These are phyloP conservation scores for Bullera alba DNA, from an alignment of 768 basidiomycete genomes.

Conservation along the genomic window DNA sequence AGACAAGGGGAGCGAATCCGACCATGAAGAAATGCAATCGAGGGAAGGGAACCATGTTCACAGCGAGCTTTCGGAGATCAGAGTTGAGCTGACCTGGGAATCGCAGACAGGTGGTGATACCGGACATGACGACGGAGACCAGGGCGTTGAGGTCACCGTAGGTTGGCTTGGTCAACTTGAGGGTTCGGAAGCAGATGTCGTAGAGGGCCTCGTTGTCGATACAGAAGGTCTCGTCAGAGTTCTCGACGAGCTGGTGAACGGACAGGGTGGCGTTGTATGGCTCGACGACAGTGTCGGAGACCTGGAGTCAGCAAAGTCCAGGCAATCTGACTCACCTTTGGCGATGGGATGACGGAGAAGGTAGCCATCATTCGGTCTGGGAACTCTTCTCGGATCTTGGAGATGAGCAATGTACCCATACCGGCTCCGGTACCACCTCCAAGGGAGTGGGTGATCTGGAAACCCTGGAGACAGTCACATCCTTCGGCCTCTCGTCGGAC, in stretches of 20 bases:
- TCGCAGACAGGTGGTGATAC: conserved; percentile 95
- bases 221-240: conserved; percentile 99
- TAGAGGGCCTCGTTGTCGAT: conserved; percentile 99
- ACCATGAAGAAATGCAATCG: conserved; percentile 95
- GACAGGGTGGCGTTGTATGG: conserved; percentile 99
- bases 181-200: conserved; percentile 96
- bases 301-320: conserved; percentile 35
- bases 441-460: conserved; percentile 98
- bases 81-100: conserved; percentile 99
- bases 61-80: conserved; percentile 87
- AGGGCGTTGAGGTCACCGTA: conserved; percentile 98
- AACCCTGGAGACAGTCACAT: conserved; percentile 94
- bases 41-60: conserved; percentile 97
- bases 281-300: conserved; percentile 98
- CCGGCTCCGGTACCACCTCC: conserved; percentile 99
- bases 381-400: conserved; percentile 98
- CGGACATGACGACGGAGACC: conserved; percentile 96
- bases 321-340: conserved; percentile 56
- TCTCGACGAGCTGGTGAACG: conserved; percentile 97
- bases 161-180: conserved; percentile 93
- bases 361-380: conserved; percentile 99
- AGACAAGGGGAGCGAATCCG: conserved; percentile 82
- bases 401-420: conserved; percentile 98
- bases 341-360: conserved; percentile 95
- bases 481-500: conserved; percentile 98